These are phyloP conservation scores for Pseudomicrostroma phylloplanum DNA, from an alignment of 1,284 basidiomycete genomes.

Conservation along the genomic window DNA sequence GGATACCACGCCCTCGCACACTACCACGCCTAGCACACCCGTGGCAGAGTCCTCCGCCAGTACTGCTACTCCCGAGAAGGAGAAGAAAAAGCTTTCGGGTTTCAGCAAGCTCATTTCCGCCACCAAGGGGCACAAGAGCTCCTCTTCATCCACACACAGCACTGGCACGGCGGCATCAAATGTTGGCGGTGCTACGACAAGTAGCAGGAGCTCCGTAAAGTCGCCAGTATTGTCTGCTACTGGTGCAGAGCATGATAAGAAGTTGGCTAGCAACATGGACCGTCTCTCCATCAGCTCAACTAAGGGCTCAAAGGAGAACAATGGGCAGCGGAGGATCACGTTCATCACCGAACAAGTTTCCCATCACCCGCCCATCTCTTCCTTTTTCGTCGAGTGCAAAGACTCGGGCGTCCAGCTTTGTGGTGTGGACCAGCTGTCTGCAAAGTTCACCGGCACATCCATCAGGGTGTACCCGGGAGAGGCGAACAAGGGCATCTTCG, in stretches of 20 bases:
- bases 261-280: not conserved
- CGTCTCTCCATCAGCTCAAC: constrained; percentile 4
- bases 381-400: constrained; percentile 56
- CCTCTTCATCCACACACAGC: not conserved
- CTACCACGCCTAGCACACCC: not conserved
- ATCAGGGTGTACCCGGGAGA: constrained; percentile 59
- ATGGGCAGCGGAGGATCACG: constrained; percentile 21
- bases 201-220: constrained; percentile 1
- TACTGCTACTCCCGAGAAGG: not conserved
- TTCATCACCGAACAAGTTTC: constrained; percentile 60
- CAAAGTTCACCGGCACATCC: constrained; percentile 52
- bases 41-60: not conserved
- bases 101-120: not conserved
- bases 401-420: constrained; percentile 39
- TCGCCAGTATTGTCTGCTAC: constrained; percentile 2
- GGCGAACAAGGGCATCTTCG: constrained; percentile 68
- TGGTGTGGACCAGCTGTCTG: constrained; percentile 79
- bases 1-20: not conserved
- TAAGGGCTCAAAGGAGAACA: constrained; percentile 7
- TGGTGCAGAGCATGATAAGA: not conserved
- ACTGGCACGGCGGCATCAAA: not conserved
- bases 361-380: constrained; percentile 91
- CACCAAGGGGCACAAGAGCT: not conserved
- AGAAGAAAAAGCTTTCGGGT: constrained; percentile 4
- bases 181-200: not conserved